These are phyloP conservation scores for Yarrowia phangngaensis DNA, from an alignment of 805 yeast genomes.

Conservation along the genomic window DNA sequence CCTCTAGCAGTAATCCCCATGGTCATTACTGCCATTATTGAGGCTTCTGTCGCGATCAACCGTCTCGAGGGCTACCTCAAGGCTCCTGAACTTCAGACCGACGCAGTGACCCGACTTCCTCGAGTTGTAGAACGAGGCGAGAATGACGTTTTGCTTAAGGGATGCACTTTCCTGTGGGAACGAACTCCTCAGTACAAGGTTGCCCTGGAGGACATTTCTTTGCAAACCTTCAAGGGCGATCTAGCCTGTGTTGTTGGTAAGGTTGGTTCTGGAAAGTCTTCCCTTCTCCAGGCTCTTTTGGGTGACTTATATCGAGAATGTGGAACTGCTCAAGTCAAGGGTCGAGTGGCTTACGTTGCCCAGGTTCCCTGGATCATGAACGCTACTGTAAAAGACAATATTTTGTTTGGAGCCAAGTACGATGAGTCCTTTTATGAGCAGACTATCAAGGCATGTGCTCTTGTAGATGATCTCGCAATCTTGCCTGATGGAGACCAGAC, in stretches of 20 bases:
- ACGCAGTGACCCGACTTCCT: constrained; percentile 55
- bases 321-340: constrained; percentile 70
- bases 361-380: constrained; percentile 97
- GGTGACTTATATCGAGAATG: constrained; percentile 77
- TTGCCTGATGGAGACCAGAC: constrained; percentile 74
- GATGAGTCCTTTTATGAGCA: constrained; percentile 50
- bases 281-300: constrained; percentile 70
- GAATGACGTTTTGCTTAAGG: constrained; percentile 43
- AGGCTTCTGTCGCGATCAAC: constrained; percentile 58
- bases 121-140: constrained; percentile 65
- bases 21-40: constrained; percentile 80
- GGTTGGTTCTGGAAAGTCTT: constrained; percentile 88
- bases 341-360: constrained; percentile 81
- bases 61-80: constrained; percentile 71
- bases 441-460: constrained; percentile 62
- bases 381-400: constrained; percentile 79
- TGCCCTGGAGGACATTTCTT: constrained; percentile 65
- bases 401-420: constrained; percentile 58
- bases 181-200: constrained; percentile 53
- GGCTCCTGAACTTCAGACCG: constrained; percentile 72
- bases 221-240: constrained; percentile 71
- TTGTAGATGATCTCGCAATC: constrained; percentile 59
- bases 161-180: constrained; percentile 50
- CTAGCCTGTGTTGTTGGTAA: constrained; percentile 82
- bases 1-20: constrained; percentile 91